Percentiles rank a stretch among this genome's conserved stretches.
Conservation (phyloP, 345 rosid genomes). For the Populus euphratica region DNA sequence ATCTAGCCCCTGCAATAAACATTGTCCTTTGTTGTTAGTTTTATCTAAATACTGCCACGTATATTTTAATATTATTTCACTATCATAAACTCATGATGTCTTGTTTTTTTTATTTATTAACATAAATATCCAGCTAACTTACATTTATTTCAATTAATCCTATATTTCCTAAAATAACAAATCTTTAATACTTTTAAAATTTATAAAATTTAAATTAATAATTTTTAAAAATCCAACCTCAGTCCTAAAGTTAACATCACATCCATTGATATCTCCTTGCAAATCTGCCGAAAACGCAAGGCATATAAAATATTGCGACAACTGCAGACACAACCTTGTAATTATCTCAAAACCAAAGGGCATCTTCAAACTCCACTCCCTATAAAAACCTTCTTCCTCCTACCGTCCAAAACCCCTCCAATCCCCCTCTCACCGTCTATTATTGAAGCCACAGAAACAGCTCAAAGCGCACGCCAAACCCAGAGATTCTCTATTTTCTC, state of each 20-base stretch:
- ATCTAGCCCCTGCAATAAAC: neutral
- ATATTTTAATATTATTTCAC: neutral
- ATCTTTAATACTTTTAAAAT: no score
- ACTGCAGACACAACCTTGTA: conserved; percentile 35
- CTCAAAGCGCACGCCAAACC: neutral
- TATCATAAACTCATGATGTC: neutral
- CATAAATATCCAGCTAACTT: no score
- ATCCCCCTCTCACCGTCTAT: neutral
- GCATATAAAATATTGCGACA: neutral
- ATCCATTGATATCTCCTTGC: neutral
- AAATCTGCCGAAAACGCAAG: conserved; percentile 1
- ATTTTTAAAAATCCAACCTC: no score
- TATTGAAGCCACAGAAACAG: neutral
- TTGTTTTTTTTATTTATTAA: no score
- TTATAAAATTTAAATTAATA: no score
- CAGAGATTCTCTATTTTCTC: neutral
- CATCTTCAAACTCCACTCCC: neutral
- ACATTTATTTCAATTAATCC: no score
- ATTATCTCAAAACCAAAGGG: conserved; percentile 38
- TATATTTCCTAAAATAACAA: no score
- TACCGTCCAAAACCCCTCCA: conserved; percentile 23
- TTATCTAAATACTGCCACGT: neutral
- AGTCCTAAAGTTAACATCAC: no score
- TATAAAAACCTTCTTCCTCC: conserved; percentile 41
- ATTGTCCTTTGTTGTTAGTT: conserved; percentile 5